Base-by-base conservation (phyloP, 2,329 filamentous ascomycete species). In the Calonectria multiphialidica region DNA sequence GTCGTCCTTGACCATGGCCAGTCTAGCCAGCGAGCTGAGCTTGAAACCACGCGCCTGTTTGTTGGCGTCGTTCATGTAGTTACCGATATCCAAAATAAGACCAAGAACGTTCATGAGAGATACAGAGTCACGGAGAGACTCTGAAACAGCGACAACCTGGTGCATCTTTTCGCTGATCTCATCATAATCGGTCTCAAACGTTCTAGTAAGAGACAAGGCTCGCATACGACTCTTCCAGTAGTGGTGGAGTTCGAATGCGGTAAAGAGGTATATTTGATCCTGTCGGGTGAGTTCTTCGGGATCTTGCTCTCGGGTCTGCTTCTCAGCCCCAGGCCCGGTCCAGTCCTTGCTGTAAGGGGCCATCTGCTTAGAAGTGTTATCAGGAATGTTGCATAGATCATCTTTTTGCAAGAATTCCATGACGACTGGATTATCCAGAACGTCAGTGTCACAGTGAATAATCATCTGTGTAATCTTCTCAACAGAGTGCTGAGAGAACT, bases 11-110 rank as follows among this genome's bases (percentile, higher is more conserved):
- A 98, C 95, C 96, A 99, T 98, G 73, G 94, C 96, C 68, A 99
- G 88, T 68, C 97, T 92, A 33, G 95, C 94, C 61, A 99, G 92
- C 7, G 97, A 98, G 81, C 95, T 97, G 16, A 99, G 91, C 87
- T 99, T 99, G 92, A 99, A 99, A 74, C 97, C 97, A 70, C 93
- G 94, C 5, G 97, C 97, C 85, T 98, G 97, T 87, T 99, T 99
- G 86, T 98, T 98, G 68, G 96, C 93, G 82, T 98, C 97, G 87
- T 99, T 99, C 97, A 99, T 99, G 89, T 98, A 99, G 84, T 99
- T 99, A 84, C 97, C 97, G 81, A 99, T 98, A 83, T 98, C 96
- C 79, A 99, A 88, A 84, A 99, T 99, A 74, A 98, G 89, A 71
- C 96, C 96, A 69, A 99, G 91, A 57, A 99, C 95, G 76, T 98